Conservation (phyloP, 768 basidiomycete genomes). For the Sarcodon aspratus region DNA sequence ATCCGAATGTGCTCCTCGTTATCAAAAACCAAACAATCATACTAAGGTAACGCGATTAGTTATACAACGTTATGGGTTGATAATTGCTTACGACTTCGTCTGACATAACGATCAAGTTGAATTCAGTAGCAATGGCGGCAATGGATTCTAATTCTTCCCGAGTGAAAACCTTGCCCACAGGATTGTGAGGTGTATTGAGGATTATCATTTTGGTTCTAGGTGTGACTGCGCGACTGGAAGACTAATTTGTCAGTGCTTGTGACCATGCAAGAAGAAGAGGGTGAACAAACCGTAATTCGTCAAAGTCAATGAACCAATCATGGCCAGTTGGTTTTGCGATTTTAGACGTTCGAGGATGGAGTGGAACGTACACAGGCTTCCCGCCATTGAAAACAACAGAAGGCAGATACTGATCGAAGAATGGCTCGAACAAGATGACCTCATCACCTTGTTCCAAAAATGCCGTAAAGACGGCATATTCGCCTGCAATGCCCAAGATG, state of each 20-base stretch:
- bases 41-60: slow-evolving; percentile 45
- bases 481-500: slow-evolving; percentile 36
- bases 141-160: slow-evolving; percentile 74
- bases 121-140: slow-evolving; percentile 80
- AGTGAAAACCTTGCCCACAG: slow-evolving; percentile 95
- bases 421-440: slow-evolving; percentile 98
- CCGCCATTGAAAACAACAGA: slow-evolving; percentile 93
- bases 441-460: slow-evolving; percentile 91
- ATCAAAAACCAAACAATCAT: slow-evolving; percentile 88
- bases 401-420: slow-evolving; percentile 93
- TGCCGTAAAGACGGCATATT: slow-evolving; percentile 88
- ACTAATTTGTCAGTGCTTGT: slow-evolving; percentile 2
- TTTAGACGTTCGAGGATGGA: slow-evolving; percentile 67
- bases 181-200: slow-evolving; percentile 95
- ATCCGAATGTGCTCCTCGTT: slow-evolving; percentile 84
- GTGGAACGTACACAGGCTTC: slow-evolving; percentile 85
- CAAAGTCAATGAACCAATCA: slow-evolving; percentile 87
- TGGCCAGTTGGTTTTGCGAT: slow-evolving; percentile 39
- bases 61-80: slow-evolving; percentile 47
- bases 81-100: slow-evolving; percentile 81
- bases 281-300: slow-evolving; percentile 62
- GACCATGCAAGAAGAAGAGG: too few relatives aligned
- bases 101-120: slow-evolving; percentile 84
- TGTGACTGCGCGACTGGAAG: slow-evolving; percentile 62
- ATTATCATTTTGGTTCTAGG: slow-evolving; percentile 91